Conservation (phyloP, 164 flowering plant genomes). For the Magnolia kwangsiensis region DNA sequence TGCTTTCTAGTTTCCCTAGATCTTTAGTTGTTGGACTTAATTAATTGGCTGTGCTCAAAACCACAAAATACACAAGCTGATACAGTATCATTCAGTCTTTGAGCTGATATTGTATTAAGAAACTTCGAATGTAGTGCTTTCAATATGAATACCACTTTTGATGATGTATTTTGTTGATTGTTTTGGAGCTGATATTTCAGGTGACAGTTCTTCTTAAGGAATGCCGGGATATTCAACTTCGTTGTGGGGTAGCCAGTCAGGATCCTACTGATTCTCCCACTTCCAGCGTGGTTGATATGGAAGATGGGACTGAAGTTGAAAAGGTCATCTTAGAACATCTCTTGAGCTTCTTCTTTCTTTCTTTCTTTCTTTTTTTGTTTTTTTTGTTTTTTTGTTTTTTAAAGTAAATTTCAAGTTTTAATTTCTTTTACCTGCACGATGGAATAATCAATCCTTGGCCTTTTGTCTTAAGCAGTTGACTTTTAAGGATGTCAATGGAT, state of each 20-base stretch:
- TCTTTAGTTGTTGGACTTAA: too few relatives aligned
- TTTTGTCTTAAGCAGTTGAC: slow-evolving; percentile 45
- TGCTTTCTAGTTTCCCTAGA: too few relatives aligned
- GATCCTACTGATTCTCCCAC: slow-evolving; percentile 23
- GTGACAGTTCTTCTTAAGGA: slow-evolving; percentile 87
- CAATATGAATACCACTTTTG: too few relatives aligned
- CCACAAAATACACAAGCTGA: too few relatives aligned
- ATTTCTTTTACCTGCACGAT: not conserved
- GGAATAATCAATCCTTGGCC: not conserved
- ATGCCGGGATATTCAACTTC: slow-evolving; percentile 86
- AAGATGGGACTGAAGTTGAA: slow-evolving; percentile 47
- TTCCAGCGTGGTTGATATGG: slow-evolving; percentile 17
- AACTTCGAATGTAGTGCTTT: too few relatives aligned
- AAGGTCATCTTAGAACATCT: slow-evolving; percentile 51
- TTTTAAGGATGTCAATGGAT: slow-evolving; percentile 78
- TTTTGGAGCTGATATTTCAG: slow-evolving; percentile 27
- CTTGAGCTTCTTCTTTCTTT: slow-evolving; percentile 13
- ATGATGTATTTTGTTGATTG: too few relatives aligned
- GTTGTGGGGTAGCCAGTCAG: slow-evolving; percentile 49
- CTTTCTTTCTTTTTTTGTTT: not conserved
- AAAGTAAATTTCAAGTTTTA: not conserved
- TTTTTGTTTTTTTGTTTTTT: not conserved
- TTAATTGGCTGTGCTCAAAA: too few relatives aligned
- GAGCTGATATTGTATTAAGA: too few relatives aligned
- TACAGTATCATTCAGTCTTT: too few relatives aligned